Conservation (phyloP, 352 stramenopile genomes). For the Pythium chondricola region DNA sequence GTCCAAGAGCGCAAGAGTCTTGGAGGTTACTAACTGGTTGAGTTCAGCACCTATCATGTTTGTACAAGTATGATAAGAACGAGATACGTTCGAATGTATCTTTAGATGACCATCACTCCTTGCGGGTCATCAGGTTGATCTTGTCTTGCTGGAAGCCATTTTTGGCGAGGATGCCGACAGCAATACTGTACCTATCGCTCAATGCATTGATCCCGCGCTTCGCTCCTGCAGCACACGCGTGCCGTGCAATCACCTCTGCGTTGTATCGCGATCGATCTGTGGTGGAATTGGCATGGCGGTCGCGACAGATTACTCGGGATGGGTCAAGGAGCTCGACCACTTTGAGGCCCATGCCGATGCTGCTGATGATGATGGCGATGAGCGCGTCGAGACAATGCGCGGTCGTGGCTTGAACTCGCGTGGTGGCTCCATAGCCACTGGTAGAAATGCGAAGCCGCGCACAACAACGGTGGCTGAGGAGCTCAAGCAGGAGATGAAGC, state of each 20-base stretch:
- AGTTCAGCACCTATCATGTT: too few relatives aligned
- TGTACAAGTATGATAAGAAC: too few relatives aligned
- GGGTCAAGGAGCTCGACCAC: conserved; percentile 52
- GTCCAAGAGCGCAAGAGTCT: neutral
- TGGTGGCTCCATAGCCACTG: conserved; percentile 12
- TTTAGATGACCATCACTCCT: conserved; percentile 10
- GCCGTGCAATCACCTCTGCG: too few relatives aligned
- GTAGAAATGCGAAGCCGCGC: conserved; percentile 18
- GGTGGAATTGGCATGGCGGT: too few relatives aligned
- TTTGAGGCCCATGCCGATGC: conserved; percentile 28
- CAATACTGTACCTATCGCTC: too few relatives aligned
- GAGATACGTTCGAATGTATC: too few relatives aligned
- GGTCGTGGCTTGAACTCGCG: conserved; percentile 2
- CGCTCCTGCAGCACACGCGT: too few relatives aligned
- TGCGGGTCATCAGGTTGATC: conserved; percentile 3
- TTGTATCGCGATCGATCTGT: too few relatives aligned
- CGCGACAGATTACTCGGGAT: conserved; percentile 37
- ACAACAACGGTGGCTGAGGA: conserved; percentile 56
- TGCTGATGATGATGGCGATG: conserved; percentile 25
- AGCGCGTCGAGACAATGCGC: conserved; percentile 19
- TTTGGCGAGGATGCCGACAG: too few relatives aligned
- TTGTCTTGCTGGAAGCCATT: too few relatives aligned
- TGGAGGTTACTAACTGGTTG: neutral
- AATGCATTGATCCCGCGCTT: too few relatives aligned
- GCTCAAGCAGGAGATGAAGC: conserved; percentile 89